A percentile compares a stretch with the other conserved stretches of the same genome.
Conservation (phyloP, 345 rosid genomes). For the Eucalyptus regnans region DNA sequence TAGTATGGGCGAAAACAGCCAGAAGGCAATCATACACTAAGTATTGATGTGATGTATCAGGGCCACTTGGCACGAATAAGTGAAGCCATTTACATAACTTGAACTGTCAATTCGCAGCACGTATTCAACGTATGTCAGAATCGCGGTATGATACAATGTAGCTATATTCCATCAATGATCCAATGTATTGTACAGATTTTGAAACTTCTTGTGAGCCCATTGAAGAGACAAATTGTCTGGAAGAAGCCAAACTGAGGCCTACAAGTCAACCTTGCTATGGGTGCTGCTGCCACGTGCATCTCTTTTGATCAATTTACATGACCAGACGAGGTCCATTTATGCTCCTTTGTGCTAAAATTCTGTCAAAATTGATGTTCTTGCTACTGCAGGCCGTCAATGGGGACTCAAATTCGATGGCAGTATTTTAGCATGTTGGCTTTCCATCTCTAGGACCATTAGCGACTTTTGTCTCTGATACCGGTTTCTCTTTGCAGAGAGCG, state of each 20-base stretch:
- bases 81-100: slow-evolving; percentile 10
- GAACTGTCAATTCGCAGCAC: background rate
- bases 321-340: background rate
- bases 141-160: slow-evolving; percentile 10
- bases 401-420: slow-evolving; percentile 71
- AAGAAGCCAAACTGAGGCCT: slow-evolving; percentile 8
- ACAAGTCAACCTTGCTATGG: background rate
- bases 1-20: background rate
- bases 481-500: slow-evolving; percentile 86
- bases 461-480: slow-evolving; percentile 90
- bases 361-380: slow-evolving; percentile 2
- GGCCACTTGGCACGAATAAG: background rate
- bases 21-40: background rate
- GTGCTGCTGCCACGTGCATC: background rate
- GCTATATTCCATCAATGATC: background rate
- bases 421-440: slow-evolving; percentile 91
- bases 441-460: slow-evolving; percentile 87
- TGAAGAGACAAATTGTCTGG: background rate
- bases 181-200: slow-evolving; percentile 9
- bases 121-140: slow-evolving; percentile 1
- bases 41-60: background rate
- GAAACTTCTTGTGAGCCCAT: slow-evolving; percentile 3
- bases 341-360: background rate
- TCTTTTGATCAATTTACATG: background rate
- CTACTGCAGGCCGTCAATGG: slow-evolving; percentile 9